These are phyloP conservation scores for Aspergillus bertholletiae DNA, from an alignment of 495 filamentous ascomycete genomes.

Conservation along the genomic window DNA sequence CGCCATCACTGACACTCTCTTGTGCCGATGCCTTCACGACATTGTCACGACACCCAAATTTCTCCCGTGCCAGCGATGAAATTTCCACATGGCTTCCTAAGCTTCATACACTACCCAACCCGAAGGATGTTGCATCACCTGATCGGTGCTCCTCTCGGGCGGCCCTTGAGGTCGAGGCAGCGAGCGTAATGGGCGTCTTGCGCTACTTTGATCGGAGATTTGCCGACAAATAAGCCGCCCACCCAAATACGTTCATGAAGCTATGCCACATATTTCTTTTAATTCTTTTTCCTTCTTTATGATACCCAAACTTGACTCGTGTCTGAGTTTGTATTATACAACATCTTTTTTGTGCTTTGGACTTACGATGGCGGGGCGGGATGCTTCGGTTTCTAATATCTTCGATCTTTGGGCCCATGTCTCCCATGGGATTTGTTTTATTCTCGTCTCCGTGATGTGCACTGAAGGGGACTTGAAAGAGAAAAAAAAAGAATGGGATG, in stretches of 20 bases:
- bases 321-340: slow-evolving; percentile 34
- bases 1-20: slow-evolving; percentile 43
- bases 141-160: slow-evolving; percentile 34
- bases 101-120: slow-evolving; percentile 56
- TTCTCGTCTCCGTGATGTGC: background rate
- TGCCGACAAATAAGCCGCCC: slow-evolving; percentile 35
- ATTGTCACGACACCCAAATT: slow-evolving; percentile 74
- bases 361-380: background rate
- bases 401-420: background rate
- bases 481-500: background rate
- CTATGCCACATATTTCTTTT: background rate
- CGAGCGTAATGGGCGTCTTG: slow-evolving; percentile 81
- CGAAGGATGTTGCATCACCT: slow-evolving; percentile 31
- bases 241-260: background rate
- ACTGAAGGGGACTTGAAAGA: background rate
- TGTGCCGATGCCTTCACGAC: slow-evolving; percentile 84
- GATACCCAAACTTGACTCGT: slow-evolving; percentile 42
- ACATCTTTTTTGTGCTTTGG: background rate
- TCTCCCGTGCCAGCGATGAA: slow-evolving; percentile 70
- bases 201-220: slow-evolving; percentile 82
- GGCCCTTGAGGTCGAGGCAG: slow-evolving; percentile 78
- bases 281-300: slow-evolving; percentile 20
- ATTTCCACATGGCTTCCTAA: slow-evolving; percentile 72
- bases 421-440: background rate
- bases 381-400: background rate